phyloP scores from a whole-genome alignment of 192 early-diverging fungal species.

The Radiomyces spectabilis region DNA sequence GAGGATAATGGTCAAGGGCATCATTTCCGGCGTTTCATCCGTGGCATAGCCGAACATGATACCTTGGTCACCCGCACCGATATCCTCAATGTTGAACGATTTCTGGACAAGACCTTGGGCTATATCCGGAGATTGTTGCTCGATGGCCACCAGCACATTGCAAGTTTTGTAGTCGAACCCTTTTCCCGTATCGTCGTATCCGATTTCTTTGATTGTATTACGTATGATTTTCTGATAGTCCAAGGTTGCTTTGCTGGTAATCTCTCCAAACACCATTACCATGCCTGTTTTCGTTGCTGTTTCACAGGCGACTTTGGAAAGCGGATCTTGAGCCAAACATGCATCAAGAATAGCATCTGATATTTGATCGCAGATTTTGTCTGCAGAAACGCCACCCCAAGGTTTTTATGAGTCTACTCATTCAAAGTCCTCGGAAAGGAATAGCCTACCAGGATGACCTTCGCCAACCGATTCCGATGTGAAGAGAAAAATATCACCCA shows the following conservation, averaged over 20 bases:
- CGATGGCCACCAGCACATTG: slow-evolving; percentile 98
- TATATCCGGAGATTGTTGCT: slow-evolving; percentile 99
- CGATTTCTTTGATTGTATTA: slow-evolving; percentile 97
- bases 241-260: slow-evolving; percentile 94
- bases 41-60: slow-evolving; percentile 94
- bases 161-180: slow-evolving; percentile 99
- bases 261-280: slow-evolving; percentile 99
- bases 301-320: slow-evolving; percentile 99
- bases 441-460: slow-evolving; percentile 89
- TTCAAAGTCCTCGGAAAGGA: no score
- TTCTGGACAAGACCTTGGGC: slow-evolving; percentile 95
- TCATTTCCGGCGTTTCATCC: slow-evolving; percentile 98
- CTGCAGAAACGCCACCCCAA: slow-evolving; percentile 43
- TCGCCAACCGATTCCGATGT: slow-evolving; percentile 99
- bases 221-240: slow-evolving; percentile 99
- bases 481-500: slow-evolving; percentile 91
- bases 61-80: slow-evolving; percentile 99
- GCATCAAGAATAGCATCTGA: slow-evolving; percentile 99
- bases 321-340: slow-evolving; percentile 85
- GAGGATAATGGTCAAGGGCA: slow-evolving; percentile 92
- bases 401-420: no score
- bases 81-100: slow-evolving; percentile 86
- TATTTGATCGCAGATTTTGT: slow-evolving; percentile 99
- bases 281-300: slow-evolving; percentile 99
- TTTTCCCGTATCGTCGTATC: slow-evolving; percentile 97